These are phyloP conservation scores for Delonix regia DNA, from an alignment of 306 rosid species.

Conservation along the genomic window DNA sequence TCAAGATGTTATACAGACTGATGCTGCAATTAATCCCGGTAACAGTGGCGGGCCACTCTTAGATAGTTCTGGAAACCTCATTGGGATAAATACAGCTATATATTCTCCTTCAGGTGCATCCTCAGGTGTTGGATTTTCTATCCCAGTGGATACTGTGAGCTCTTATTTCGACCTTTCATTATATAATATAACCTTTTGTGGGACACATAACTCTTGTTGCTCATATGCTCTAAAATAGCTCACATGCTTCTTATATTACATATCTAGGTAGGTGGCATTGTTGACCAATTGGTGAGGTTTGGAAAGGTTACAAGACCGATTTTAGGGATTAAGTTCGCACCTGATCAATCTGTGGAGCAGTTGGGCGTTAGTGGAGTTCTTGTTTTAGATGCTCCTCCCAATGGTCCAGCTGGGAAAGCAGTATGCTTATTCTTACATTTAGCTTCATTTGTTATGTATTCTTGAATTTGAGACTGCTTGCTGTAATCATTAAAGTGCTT, in stretches of 20 bases:
- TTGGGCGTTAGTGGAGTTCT: conserved; percentile 96
- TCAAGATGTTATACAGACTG: conserved; percentile 99
- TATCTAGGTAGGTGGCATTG: conserved; percentile 87
- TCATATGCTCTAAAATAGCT: conserved; percentile 1
- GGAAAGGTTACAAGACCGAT: conserved; percentile 99
- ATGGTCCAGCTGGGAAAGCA: conserved; percentile 99
- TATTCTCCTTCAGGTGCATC: conserved; percentile 99
- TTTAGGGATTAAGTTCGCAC: conserved; percentile 97
- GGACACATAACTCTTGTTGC: conserved; percentile 3
- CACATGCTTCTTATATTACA: conserved; percentile 17
- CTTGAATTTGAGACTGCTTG: background rate
- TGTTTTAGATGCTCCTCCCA: conserved; percentile 88
- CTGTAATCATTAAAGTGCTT: conserved; percentile 13
- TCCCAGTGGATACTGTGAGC: conserved; percentile 97
- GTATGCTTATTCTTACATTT: conserved; percentile 44
- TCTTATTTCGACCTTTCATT: conserved; percentile 6
- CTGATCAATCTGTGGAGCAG: conserved; percentile 99
- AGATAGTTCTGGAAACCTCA: conserved; percentile 94
- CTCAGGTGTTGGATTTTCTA: conserved; percentile 97
- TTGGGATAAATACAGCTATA: conserved; percentile 96
- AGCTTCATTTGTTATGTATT: conserved; percentile 2
- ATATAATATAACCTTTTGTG: background rate
- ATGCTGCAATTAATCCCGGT: conserved; percentile 99
- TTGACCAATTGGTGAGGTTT: conserved; percentile 89
- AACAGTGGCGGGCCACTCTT: conserved; percentile 99